Conservation (phyloP, 164 flowering plant genomes). For the Liquidambar formosana region DNA sequence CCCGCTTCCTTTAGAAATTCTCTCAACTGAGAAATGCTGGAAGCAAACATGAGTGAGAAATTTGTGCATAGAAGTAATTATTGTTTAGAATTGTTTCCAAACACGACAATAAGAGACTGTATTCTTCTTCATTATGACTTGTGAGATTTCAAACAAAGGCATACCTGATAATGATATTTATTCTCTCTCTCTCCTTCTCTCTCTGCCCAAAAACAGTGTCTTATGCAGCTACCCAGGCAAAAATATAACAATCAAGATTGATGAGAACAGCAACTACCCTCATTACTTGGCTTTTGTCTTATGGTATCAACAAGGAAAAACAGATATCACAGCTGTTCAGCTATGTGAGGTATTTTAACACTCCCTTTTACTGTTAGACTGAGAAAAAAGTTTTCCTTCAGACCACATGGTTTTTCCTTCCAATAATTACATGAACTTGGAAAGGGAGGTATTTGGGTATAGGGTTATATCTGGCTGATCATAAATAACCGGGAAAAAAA, state of each 20-base stretch:
- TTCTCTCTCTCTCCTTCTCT: too few relatives aligned
- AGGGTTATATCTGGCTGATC: too few relatives aligned
- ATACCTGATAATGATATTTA: not conserved
- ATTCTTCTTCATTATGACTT: not conserved
- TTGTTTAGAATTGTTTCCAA: too few relatives aligned
- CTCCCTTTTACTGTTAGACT: too few relatives aligned
- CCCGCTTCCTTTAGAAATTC: too few relatives aligned
- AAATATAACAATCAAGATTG: slow-evolving; percentile 71
- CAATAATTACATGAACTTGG: not conserved
- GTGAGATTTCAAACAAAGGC: not conserved
- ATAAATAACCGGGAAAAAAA: too few relatives aligned
- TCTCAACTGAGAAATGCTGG: too few relatives aligned
- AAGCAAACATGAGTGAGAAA: too few relatives aligned
- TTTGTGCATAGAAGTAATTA: too few relatives aligned
- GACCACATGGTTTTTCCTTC: not conserved
- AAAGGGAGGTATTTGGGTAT: not conserved
- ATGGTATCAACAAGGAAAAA: slow-evolving; percentile 75
- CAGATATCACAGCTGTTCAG: slow-evolving; percentile 79
- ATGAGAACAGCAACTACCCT: slow-evolving; percentile 72
- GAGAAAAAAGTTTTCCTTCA: not conserved
- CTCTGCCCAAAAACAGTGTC: slow-evolving; percentile 67
- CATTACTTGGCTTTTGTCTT: slow-evolving; percentile 71
- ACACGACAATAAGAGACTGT: not conserved
- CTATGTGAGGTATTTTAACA: slow-evolving; percentile 71
- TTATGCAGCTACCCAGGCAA: slow-evolving; percentile 81